These are phyloP conservation scores for Cucurbita pepo DNA, from an alignment of 306 rosid species.

Conservation along the genomic window DNA sequence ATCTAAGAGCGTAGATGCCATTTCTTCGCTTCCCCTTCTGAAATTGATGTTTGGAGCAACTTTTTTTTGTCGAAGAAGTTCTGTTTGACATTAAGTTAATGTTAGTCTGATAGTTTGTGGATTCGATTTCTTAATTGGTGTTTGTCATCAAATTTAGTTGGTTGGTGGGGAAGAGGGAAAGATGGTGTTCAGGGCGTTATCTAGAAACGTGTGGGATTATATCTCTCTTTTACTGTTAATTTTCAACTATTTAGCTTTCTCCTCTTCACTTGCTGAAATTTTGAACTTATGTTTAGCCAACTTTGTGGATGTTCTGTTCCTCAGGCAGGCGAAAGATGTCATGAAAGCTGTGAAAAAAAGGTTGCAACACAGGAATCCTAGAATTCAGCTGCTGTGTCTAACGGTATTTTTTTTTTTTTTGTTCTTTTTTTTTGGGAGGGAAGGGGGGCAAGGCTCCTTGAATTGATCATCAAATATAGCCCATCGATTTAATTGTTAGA, in stretches of 20 bases:
- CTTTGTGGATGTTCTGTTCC: constrained; percentile 3
- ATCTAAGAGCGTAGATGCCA: neutral
- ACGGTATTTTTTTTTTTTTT: constrained; percentile 37
- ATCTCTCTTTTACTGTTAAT: neutral
- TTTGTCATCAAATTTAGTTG: neutral
- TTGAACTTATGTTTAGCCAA: neutral
- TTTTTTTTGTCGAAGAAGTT: neutral
- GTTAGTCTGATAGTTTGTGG: neutral
- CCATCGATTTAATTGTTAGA: neutral
- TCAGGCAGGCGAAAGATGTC: constrained; percentile 98
- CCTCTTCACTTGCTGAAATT: neutral
- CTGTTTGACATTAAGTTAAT: neutral
- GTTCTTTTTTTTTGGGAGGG: neutral
- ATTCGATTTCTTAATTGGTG: neutral
- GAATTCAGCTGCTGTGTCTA: constrained; percentile 67
- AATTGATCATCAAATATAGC: neutral
- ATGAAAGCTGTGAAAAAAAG: constrained; percentile 88
- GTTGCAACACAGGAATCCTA: constrained; percentile 81
- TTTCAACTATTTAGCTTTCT: neutral
- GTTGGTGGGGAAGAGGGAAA: neutral
- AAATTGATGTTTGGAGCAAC: neutral
- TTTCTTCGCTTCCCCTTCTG: neutral
- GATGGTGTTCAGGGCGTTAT: neutral
- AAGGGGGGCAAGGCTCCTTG: neutral
- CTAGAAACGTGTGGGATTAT: neutral